Conservation (phyloP, 768 basidiomycete species). For the Mycena filopes region DNA sequence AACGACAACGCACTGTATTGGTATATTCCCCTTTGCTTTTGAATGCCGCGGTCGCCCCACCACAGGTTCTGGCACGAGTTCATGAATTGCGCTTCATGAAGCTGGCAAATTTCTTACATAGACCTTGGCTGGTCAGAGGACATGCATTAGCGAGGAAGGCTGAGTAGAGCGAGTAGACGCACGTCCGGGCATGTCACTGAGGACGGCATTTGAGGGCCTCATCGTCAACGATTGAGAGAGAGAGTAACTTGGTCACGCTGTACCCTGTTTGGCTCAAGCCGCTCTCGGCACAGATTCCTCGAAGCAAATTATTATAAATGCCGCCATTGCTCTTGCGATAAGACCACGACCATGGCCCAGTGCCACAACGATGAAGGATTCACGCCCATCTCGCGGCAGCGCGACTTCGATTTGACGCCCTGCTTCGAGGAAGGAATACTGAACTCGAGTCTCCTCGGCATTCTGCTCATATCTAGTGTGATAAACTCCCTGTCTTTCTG, state of each 20-base stretch:
- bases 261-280: neutral
- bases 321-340: constrained; percentile 5
- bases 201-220: constrained; percentile 69
- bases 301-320: neutral
- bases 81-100: neutral
- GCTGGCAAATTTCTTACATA: constrained; percentile 67
- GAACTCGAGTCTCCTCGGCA: constrained; percentile 59
- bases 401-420: constrained; percentile 80
- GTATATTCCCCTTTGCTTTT: constrained; percentile 80
- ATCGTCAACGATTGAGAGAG: constrained; percentile 49
- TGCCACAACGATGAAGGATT: constrained; percentile 76
- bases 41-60: constrained; percentile 85
- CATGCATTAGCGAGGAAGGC: constrained; percentile 1
- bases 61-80: constrained; percentile 72
- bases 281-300: neutral
- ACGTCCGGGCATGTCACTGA: constrained; percentile 88
- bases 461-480: constrained; percentile 55
- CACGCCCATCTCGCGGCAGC: constrained; percentile 62
- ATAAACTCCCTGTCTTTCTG: constrained; percentile 47
- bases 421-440: constrained; percentile 85
- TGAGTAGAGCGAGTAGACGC: constrained; percentile 45
- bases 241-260: neutral
- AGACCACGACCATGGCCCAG: constrained; percentile 5
- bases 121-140: constrained; percentile 66
- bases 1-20: constrained; percentile 76